phyloP scores from a whole-genome alignment of 305 asterid genomes.

The Salvia sclarea region DNA sequence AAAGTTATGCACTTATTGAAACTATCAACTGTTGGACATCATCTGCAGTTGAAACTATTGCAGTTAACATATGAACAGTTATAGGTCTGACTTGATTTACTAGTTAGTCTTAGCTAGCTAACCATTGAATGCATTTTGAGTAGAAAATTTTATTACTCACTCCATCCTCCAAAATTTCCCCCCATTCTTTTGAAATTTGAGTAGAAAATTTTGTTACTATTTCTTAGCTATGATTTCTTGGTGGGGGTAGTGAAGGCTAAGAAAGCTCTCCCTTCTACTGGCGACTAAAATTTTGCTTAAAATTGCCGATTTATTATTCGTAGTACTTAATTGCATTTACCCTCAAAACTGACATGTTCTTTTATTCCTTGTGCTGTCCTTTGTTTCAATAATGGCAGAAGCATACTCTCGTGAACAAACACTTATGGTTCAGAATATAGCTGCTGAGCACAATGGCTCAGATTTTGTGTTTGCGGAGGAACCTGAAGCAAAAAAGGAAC shows the following conservation, averaged over 20 bases:
- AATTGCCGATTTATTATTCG: background rate
- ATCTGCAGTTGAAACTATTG: no score
- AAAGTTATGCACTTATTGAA: no score
- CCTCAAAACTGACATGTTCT: conserved; percentile 5
- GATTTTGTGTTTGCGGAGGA: conserved; percentile 89
- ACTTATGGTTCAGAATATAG: conserved; percentile 84
- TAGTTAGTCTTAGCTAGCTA: no score
- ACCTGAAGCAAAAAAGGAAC: conserved; percentile 86
- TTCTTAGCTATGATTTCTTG: background rate
- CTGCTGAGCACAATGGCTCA: conserved; percentile 80
- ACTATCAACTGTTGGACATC: no score
- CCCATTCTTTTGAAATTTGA: no score
- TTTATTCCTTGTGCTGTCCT: conserved; percentile 22
- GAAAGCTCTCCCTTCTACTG: background rate
- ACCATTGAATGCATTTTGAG: background rate
- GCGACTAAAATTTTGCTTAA: background rate
- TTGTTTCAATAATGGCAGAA: conserved; percentile 49
- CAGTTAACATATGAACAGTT: no score
- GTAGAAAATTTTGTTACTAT: no score
- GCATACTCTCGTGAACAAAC: conserved; percentile 89
- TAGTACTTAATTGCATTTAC: conserved; percentile 12
- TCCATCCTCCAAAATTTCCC: no score
- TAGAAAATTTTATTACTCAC: no score
- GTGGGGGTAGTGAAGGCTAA: background rate
- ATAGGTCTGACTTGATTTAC: no score